Conservation (phyloP, 2,329 filamentous ascomycete genomes). For the Rhynchosporium graminicola region DNA sequence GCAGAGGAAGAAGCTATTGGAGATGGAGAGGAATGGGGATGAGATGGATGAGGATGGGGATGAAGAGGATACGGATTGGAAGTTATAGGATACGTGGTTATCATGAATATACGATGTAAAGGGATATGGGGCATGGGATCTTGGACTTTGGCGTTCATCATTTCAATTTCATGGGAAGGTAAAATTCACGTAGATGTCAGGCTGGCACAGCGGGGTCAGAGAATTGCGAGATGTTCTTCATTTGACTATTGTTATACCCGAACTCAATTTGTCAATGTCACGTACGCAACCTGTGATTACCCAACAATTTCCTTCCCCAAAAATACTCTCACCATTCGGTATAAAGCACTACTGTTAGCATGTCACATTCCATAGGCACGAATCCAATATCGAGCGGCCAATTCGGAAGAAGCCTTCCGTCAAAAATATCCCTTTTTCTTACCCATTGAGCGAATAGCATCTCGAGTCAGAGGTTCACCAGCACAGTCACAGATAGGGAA, state of each 20-base stretch:
- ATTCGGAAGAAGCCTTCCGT: neutral
- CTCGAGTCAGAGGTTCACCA: constrained; percentile 20
- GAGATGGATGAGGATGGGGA: constrained; percentile 25
- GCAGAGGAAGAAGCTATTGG: constrained; percentile 25
- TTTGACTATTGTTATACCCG: constrained; percentile 2
- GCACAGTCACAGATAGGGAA: constrained; percentile 35
- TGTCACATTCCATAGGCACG: neutral
- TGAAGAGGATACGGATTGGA: constrained; percentile 35
- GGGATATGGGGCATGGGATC: neutral
- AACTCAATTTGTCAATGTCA: neutral
- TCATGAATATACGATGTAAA: neutral
- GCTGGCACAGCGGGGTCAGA: neutral
- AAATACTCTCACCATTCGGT: no score
- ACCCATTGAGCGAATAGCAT: constrained; percentile 5
- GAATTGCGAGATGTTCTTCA: neutral
- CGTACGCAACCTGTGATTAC: no score
- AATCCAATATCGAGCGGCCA: no score
- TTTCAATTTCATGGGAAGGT: neutral
- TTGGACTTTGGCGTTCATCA: neutral
- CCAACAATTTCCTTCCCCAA: no score
- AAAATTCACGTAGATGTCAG: neutral
- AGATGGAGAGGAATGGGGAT: constrained; percentile 21
- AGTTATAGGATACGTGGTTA: constrained; percentile 23
- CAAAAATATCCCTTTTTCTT: no score
- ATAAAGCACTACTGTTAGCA: neutral